A percentile compares a stretch with the other conserved stretches of the same genome.
Evolutionary conservation across 768 basidiomycete species (phyloP).

Genomic region (Gloeostereum incarnatum): DNA sequence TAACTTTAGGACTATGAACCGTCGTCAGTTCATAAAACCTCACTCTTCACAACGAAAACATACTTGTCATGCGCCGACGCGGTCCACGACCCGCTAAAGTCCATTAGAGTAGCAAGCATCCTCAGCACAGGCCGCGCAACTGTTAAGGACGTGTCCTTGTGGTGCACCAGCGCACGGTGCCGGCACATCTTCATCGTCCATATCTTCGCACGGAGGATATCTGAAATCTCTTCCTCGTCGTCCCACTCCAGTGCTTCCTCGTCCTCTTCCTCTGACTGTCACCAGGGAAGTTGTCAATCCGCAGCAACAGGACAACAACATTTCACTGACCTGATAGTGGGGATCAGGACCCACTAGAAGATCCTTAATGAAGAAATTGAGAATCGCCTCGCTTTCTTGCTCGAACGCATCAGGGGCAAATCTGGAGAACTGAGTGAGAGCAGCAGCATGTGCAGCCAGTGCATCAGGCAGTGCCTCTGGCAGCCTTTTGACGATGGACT

Average conservation of each 20-base stretch:
- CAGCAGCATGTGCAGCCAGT: slow-evolving; percentile 60
- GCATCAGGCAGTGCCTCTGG: slow-evolving; percentile 33
- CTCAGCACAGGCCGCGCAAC: slow-evolving; percentile 70
- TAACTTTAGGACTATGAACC: slow-evolving; percentile 42
- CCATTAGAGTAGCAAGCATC: slow-evolving; percentile 65
- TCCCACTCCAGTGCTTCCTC: slow-evolving; percentile 65
- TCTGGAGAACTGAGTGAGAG: slow-evolving; percentile 65
- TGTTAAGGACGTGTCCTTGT: slow-evolving; percentile 51
- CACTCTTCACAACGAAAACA: slow-evolving; percentile 8
- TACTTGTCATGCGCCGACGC: slow-evolving; percentile 38
- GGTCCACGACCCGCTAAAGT: slow-evolving; percentile 55
- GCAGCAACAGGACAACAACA: neutral
- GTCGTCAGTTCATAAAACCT: slow-evolving; percentile 8
- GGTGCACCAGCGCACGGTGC: slow-evolving; percentile 57
- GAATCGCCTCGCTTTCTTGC: slow-evolving; percentile 64
- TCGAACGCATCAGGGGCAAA: slow-evolving; percentile 71
- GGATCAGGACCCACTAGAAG: slow-evolving; percentile 52
- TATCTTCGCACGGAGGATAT: slow-evolving; percentile 59
- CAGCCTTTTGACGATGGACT: too few relatives aligned
- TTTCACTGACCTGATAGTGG: slow-evolving; percentile 31
- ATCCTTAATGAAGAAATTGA: slow-evolving; percentile 60
- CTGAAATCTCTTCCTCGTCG: slow-evolving; percentile 51
- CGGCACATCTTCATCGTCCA: slow-evolving; percentile 73
- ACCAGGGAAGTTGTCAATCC: too few relatives aligned
- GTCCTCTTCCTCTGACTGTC: slow-evolving; percentile 46